Evolutionary conservation across 345 rosid species (phyloP).

Genomic region (Citrus medica): DNA sequence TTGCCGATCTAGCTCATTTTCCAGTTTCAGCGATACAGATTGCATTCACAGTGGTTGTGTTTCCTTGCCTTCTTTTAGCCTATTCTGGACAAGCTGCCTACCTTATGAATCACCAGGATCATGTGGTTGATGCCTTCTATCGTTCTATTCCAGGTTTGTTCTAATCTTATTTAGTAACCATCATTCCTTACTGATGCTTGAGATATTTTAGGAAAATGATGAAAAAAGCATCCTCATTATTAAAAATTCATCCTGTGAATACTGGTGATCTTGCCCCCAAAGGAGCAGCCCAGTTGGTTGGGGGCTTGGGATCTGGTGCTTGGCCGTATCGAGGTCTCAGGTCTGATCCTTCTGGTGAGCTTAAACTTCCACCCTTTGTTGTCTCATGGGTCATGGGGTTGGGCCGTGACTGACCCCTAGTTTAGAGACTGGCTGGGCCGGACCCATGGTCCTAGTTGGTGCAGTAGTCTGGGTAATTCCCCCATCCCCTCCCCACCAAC

Average conservation of each 20-base stretch:
- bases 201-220: background rate
- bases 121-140: constrained; percentile 68
- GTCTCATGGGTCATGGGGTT: too few species aligned
- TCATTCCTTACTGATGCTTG: background rate
- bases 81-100: constrained; percentile 99
- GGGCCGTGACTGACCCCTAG: too few species aligned
- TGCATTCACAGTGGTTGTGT: constrained; percentile 83
- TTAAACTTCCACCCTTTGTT: too few species aligned
- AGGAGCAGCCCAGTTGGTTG: too few species aligned
- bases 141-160: constrained; percentile 80
- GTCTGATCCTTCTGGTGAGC: too few species aligned
- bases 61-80: constrained; percentile 95
- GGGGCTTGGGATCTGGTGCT: too few species aligned
- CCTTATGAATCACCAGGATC: constrained; percentile 53
- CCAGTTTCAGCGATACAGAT: constrained; percentile 80
- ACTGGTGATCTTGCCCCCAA: too few species aligned
- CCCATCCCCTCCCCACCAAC: too few species aligned
- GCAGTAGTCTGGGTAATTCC: too few species aligned
- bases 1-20: constrained; percentile 91
- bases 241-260: background rate
- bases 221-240: background rate
- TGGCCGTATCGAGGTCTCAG: too few species aligned
- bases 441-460: too few species aligned
- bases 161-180: background rate
- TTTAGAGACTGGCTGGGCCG: too few species aligned